Evolutionary conservation across 306 rosid genomes (phyloP), one percentile per base, ranked within the genome.

Genomic region (Vigna hirtella): DNA sequence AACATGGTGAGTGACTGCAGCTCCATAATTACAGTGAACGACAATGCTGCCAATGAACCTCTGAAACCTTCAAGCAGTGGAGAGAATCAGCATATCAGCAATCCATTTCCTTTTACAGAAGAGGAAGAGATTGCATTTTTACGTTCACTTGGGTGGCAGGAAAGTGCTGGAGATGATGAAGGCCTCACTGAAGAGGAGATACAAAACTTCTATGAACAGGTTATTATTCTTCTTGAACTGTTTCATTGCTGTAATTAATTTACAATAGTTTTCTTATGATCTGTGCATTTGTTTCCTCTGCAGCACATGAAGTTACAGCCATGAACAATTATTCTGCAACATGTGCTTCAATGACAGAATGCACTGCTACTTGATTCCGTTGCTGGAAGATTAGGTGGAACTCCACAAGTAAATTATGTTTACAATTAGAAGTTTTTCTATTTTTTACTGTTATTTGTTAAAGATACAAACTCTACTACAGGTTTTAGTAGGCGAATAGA

Each of bases 111-210:
- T 28, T 16, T 34, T 73, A 67, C 77, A 10, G 88, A 81, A 0
- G 84, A 79, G 57, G 81, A 85, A 52, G 88, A 85, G 47, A 66
- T 78, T 61, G 85, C 71, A 11, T 81, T 85, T 52, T 67, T 85
- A 59, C 81, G 78, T 59, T 85, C 88, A 34, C 83, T 81, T 77
- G 88, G 88, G 67, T 81, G 85, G 88, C 76, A 81, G 38, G 85
- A 81, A 77, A 55, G 63, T 69, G 26, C 14, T 0, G 78, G 73
- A 43, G 85, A 84, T 56, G 80, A 81, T 51, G 83, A 81, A 73
- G 74, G 83, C 48, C 85, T 85, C 57, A 85, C 85, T 10, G 75
- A 81, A 43, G 83, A 81, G 71, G 85, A 85, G 75, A 81, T 85
- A 55, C 66, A 26, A 15, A 83, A 74, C 57, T 85, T 77, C 77